These are phyloP conservation scores for Helicocarpus griseus DNA, from an alignment of 2,329 filamentous ascomycete species.

Conservation along the genomic window DNA sequence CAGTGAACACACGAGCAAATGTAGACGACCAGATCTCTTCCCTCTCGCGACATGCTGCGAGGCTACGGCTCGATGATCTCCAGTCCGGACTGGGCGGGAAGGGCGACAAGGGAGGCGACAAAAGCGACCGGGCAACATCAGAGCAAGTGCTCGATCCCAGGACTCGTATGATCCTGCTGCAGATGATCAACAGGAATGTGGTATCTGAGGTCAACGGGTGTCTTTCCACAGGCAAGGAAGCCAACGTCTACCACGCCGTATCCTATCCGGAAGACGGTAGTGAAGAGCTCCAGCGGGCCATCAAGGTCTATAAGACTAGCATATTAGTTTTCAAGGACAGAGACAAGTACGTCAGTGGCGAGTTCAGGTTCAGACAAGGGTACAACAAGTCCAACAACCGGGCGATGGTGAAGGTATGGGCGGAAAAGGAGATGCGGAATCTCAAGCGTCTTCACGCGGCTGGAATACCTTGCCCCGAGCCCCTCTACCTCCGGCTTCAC, in stretches of 20 bases:
- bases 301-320: conserved; percentile 98
- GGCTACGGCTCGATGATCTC: conserved; percentile 65
- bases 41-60: conserved; percentile 74
- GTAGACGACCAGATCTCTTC: conserved; percentile 81
- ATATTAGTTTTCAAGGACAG: conserved; percentile 97
- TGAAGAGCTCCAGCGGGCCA: conserved; percentile 62
- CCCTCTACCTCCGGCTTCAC: conserved; percentile 80
- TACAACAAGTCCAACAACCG: conserved; percentile 92
- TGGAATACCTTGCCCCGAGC: conserved; percentile 83
- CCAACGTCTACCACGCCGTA: conserved; percentile 92
- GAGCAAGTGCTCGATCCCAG: conserved; percentile 91
- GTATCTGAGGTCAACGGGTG: conserved; percentile 91
- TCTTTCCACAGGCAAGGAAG: conserved; percentile 93
- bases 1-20: conserved; percentile 66
- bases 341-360: conserved; percentile 89
- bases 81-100: conserved; percentile 44
- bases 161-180: conserved; percentile 88
- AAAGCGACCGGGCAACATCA: conserved; percentile 83
- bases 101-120: conserved; percentile 49
- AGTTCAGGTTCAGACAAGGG: conserved; percentile 81
- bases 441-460: conserved; percentile 72
- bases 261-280: conserved; percentile 45
- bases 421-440: conserved; percentile 96
- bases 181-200: conserved; percentile 88
- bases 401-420: conserved; percentile 98